Evolutionary conservation across 2,329 filamentous ascomycete genomes (phyloP), one percentile per base, ranked within the genome.

Genomic region (Calonectria multiphialidica): DNA sequence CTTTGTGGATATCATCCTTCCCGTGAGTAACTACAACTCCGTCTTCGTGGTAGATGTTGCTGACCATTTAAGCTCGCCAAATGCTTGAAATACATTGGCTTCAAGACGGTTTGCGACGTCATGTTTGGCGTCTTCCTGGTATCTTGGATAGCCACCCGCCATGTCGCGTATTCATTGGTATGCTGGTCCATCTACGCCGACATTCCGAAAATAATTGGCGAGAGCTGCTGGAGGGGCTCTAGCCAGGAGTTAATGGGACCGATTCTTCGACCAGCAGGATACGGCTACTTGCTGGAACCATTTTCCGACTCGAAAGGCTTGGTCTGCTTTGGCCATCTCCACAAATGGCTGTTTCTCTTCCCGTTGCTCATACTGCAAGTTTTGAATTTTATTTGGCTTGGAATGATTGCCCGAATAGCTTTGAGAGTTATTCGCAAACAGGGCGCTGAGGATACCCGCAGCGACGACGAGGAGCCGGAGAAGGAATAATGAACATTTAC

Each of bases 41-140:
- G 21, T 15, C 18, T 33, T 6, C 18, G 4, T 35, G 15, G 18
- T 9, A 50, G 15, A 62, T 18, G 28, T 30, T 30, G 45, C 35
- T 68, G 15, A 71, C 59, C 37, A 28, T 68, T 42, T n/a, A 9
- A 97, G 95, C 86, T 92, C 25, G 96, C 96, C 76, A 98, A 98
- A 84, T 94, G 96, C 79, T 90, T 98, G 76, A 98, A 98, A 83
- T 98, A 98, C 82, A 86, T 95, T 66, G 93, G 93, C 73, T 95
- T 90, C 83, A 91, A 92, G 74, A 92, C 86, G 3, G 85, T 92
- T 66, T 98, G 95, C 87, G 96, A 98, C 81, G 84, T 92, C 71
- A 90, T 92, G 49, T 98, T 98, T 80, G 95, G 91, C 49, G 81
- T 96, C 40, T 98, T 98, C 84, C 93, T 98, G 85, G 80, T 94